phyloP scores from a whole-genome alignment of 305 asterid genomes.

The Nicotiana rustica region DNA sequence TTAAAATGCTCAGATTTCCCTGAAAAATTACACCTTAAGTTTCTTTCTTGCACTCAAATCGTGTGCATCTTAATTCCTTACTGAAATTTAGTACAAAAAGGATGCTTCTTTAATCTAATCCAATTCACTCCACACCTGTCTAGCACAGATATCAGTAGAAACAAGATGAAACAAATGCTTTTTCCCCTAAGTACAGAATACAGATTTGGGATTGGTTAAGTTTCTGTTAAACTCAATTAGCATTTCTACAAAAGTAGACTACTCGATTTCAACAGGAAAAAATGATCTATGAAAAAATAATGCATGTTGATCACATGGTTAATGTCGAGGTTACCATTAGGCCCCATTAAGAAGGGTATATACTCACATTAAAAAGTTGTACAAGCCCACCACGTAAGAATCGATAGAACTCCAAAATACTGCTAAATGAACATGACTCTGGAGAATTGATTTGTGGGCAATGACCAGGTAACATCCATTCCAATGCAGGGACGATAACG shows the following conservation, averaged over 20 bases:
- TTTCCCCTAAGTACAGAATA: neutral
- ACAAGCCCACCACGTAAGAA: constrained; percentile 70
- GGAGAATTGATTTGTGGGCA: constrained; percentile 48
- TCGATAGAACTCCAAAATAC: constrained; percentile 71
- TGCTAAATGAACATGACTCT: constrained; percentile 57
- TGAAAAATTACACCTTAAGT: neutral
- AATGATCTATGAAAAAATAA: constrained; percentile 7
- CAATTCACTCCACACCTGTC: neutral
- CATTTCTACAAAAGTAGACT: constrained; percentile 10
- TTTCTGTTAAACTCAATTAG: constrained; percentile 11
- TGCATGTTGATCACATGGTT: constrained; percentile 10
- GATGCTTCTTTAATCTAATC: constrained; percentile 25
- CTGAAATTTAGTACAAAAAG: constrained; percentile 11
- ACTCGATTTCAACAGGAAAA: neutral
- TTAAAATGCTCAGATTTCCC: constrained; percentile 12
- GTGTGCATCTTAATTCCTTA: constrained; percentile 10
- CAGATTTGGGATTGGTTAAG: constrained; percentile 23
- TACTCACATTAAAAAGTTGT: constrained; percentile 86
- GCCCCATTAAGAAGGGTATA: constrained; percentile 35
- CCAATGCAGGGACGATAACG: constrained; percentile 68
- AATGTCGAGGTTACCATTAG: constrained; percentile 23
- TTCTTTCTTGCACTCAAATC: neutral
- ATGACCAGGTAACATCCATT: constrained; percentile 80
- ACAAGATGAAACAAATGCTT: constrained; percentile 1
- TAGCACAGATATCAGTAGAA: constrained; percentile 1